These are phyloP conservation scores for Amorphotheca resinae DNA, from an alignment of 495 filamentous ascomycete species.

Conservation along the genomic window DNA sequence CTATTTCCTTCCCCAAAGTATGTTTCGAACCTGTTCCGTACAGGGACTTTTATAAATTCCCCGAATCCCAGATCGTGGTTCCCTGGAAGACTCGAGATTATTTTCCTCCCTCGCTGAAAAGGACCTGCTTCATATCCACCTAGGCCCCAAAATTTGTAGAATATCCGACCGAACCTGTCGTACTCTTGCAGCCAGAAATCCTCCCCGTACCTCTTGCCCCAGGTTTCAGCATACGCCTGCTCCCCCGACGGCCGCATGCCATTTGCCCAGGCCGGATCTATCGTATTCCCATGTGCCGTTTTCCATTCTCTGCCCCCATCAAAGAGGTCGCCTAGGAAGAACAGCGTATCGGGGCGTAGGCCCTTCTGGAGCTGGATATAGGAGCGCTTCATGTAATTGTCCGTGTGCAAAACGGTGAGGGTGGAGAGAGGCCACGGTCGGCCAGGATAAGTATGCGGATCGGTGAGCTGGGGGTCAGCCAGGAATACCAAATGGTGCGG, in stretches of 20 bases:
- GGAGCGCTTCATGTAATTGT: constrained; percentile 73
- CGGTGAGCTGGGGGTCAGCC: constrained; percentile 94
- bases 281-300: constrained; percentile 41
- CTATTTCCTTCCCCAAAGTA: constrained; percentile 86
- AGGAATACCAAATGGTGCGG: constrained; percentile 83
- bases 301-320: constrained; percentile 96
- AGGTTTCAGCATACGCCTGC: constrained; percentile 45
- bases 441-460: constrained; percentile 91
- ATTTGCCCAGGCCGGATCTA: constrained; percentile 45
- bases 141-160: constrained; percentile 49
- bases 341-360: constrained; percentile 65
- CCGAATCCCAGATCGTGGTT: constrained; percentile 98
- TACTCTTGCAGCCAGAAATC: constrained; percentile 78
- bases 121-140: constrained; percentile 25
- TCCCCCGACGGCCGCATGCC: constrained; percentile 34
- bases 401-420: constrained; percentile 69
- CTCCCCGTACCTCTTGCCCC: constrained; percentile 58
- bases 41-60: constrained; percentile 61
- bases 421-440: constrained; percentile 80
- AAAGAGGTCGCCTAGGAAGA: constrained; percentile 92
- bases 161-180: constrained; percentile 64
- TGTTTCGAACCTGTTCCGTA: constrained; percentile 69
- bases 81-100: constrained; percentile 75
- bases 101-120: constrained; percentile 40
- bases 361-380: constrained; percentile 57